These are phyloP conservation scores for Sclerotinia subarctica DNA, from an alignment of 2,329 filamentous ascomycete genomes.

Conservation along the genomic window DNA sequence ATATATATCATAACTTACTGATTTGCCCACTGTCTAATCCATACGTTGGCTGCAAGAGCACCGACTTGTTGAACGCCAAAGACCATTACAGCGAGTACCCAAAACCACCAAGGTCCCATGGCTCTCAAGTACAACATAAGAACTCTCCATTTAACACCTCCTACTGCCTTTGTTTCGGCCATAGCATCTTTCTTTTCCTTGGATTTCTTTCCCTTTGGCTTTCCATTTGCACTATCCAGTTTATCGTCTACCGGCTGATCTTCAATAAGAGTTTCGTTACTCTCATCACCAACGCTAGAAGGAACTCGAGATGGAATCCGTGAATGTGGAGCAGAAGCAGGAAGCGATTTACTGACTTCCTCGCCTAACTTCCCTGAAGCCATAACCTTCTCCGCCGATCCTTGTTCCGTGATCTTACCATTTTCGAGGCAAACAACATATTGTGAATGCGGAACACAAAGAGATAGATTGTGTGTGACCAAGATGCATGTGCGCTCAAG, in stretches of 20 bases:
- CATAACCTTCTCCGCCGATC: slow-evolving; percentile 74
- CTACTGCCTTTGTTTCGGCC: slow-evolving; percentile 76
- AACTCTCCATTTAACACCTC: slow-evolving; percentile 83
- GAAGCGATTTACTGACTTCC: slow-evolving; percentile 72
- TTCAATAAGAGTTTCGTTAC: slow-evolving; percentile 52
- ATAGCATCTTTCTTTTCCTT: slow-evolving; percentile 48
- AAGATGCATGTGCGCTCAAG: slow-evolving; percentile 83
- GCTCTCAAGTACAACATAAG: slow-evolving; percentile 79
- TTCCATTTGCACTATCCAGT: slow-evolving; percentile 44
- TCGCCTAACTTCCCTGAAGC: slow-evolving; percentile 86
- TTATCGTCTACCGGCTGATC: slow-evolving; percentile 47
- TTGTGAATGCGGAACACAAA: slow-evolving; percentile 77
- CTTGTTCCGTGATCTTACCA: slow-evolving; percentile 73
- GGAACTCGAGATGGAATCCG: slow-evolving; percentile 73
- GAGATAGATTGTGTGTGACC: slow-evolving; percentile 90
- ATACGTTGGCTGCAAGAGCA: slow-evolving; percentile 84
- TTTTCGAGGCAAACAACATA: slow-evolving; percentile 86
- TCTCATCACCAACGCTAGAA: slow-evolving; percentile 68
- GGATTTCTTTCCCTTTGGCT: slow-evolving; percentile 42
- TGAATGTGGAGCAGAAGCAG: slow-evolving; percentile 67
- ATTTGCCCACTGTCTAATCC: slow-evolving; percentile 95
- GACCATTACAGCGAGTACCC: slow-evolving; percentile 69
- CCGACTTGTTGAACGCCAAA: slow-evolving; percentile 82
- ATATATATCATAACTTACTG: slow-evolving; percentile 54
- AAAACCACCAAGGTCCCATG: slow-evolving; percentile 98